Base-by-base conservation (phyloP, 208 protist genomes). In the Acanthamoeba lenticulata region DNA sequence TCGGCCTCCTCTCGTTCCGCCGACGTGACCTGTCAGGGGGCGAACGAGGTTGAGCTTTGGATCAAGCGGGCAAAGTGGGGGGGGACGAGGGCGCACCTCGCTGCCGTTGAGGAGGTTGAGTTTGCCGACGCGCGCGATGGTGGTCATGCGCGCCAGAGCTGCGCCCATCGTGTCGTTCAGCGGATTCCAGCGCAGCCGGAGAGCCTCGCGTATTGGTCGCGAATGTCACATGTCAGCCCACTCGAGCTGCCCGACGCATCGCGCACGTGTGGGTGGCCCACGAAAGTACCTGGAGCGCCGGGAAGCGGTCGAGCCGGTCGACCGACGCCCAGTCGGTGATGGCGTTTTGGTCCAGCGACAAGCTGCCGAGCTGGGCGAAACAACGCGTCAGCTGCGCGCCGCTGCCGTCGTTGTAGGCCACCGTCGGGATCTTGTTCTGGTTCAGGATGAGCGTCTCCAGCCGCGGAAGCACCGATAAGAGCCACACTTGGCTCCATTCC, bases 391-490 rank as follows among this genome's bases (percentile, higher is more conserved):
- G 7, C 11, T 72, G 13, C 17, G 17, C 27, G 62, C 17, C n/a
- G n/a, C n/a, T n/a, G n/a, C n/a, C n/a, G n/a, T n/a, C n/a, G 29
- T 72, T 32, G 29, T 72, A 72, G 11, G 62, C 62, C 11, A 72
- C 62, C 27, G n/a, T 34, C 11, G 62, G 62, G 17, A 72, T 15
- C 62, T 72, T 72, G 27, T 72, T 72, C 27, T 72, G 62, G 27
- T 72, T 72, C 62, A 72, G n/a, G 62, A 72, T 72, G 27, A 72
- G 62, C 62, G 62, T 72, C 29, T 72, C 62, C n/a, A 72, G 62
- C 62, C 29, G n/a, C 7, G 62, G 29, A 15, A 72, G n/a, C 13
- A 24, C 9, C 7, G 62, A 72, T 7, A 72, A 32, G 62, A 34
- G n/a, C 62, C 11, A 72, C 11, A 72, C n/a, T 72, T 72, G 62